These are phyloP conservation scores for Plectosphaerella plurivora DNA, from an alignment of 2,329 filamentous ascomycete species.

Conservation along the genomic window DNA sequence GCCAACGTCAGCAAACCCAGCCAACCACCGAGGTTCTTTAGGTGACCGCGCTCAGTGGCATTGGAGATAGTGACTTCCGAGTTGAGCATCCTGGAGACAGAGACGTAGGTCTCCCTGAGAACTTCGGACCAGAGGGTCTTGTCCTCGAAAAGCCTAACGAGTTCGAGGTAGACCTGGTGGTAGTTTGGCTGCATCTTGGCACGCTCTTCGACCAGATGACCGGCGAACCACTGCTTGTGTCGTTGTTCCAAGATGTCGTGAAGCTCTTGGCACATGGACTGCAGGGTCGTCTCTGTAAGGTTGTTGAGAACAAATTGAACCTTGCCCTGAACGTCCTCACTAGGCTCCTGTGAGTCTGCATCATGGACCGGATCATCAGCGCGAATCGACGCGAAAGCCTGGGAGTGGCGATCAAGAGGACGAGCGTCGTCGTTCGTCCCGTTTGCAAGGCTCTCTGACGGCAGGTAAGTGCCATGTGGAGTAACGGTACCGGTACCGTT, in stretches of 20 bases:
- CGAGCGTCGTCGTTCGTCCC: constrained; percentile 63
- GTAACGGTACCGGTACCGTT: constrained; percentile 38
- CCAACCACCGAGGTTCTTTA: constrained; percentile 94
- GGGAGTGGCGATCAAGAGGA: constrained; percentile 53
- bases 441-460: constrained; percentile 57
- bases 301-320: constrained; percentile 97
- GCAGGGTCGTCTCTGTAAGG: constrained; percentile 83
- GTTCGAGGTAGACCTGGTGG: constrained; percentile 85
- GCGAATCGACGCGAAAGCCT: constrained; percentile 74
- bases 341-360: constrained; percentile 72
- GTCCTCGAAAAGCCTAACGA: constrained; percentile 79
- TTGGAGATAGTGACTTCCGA: constrained; percentile 82
- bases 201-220: constrained; percentile 89
- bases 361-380: constrained; percentile 64
- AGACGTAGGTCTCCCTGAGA: constrained; percentile 87
- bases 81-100: constrained; percentile 82
- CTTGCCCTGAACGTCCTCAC: constrained; percentile 82
- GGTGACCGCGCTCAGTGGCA: constrained; percentile 75
- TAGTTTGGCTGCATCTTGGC: constrained; percentile 98
- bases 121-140: constrained; percentile 80
- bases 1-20: constrained; percentile 89
- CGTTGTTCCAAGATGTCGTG: constrained; percentile 71
- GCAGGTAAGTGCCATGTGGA: constrained; percentile 29
- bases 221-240: constrained; percentile 95
- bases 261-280: constrained; percentile 78